These are phyloP conservation scores for Alternaria atra DNA, from an alignment of 2,329 filamentous ascomycete species.

Conservation along the genomic window DNA sequence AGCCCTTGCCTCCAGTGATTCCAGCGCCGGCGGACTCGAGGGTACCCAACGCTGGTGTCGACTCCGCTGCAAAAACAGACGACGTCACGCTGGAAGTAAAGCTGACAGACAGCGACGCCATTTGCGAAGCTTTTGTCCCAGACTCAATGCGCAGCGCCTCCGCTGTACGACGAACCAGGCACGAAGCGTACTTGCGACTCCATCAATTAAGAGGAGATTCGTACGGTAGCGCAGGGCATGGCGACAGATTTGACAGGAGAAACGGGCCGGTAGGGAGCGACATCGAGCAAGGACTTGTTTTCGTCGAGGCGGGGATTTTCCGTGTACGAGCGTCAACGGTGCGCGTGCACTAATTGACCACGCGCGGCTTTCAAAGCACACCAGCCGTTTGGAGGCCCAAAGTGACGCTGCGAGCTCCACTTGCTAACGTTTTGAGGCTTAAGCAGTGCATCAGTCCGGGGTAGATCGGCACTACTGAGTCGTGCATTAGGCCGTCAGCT, in stretches of 20 bases:
- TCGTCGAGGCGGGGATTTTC: slow-evolving; percentile 7
- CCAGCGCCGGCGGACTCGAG: slow-evolving; percentile 42
- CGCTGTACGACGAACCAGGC: neutral
- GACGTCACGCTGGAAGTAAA: slow-evolving; percentile 19
- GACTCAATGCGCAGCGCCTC: slow-evolving; percentile 4
- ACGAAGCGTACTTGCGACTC: neutral
- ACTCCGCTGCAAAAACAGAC: slow-evolving; percentile 17
- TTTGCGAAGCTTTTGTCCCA: slow-evolving; percentile 12
- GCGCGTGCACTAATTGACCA: slow-evolving; percentile 5
- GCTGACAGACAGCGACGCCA: slow-evolving; percentile 27
- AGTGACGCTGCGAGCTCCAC: slow-evolving; percentile 23
- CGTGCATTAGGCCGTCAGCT: slow-evolving; percentile 2
- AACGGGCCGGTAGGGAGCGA: slow-evolving; percentile 5
- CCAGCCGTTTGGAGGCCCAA: neutral
- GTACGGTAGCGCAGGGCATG: neutral
- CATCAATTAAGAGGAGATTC: neutral
- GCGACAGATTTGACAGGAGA: slow-evolving; percentile 4
- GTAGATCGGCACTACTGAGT: slow-evolving; percentile 19
- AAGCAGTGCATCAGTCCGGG: slow-evolving; percentile 20
- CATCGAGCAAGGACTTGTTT: neutral
- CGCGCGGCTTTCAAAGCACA: slow-evolving; percentile 5
- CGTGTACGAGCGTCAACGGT: slow-evolving; percentile 3
- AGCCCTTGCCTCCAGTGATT: slow-evolving; percentile 41
- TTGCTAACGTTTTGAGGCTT: slow-evolving; percentile 17
- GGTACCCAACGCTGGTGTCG: slow-evolving; percentile 40